Evolutionary conservation across 192 early-diverging fungal species (phyloP).

Genomic region (Mortierella hygrophila): DNA sequence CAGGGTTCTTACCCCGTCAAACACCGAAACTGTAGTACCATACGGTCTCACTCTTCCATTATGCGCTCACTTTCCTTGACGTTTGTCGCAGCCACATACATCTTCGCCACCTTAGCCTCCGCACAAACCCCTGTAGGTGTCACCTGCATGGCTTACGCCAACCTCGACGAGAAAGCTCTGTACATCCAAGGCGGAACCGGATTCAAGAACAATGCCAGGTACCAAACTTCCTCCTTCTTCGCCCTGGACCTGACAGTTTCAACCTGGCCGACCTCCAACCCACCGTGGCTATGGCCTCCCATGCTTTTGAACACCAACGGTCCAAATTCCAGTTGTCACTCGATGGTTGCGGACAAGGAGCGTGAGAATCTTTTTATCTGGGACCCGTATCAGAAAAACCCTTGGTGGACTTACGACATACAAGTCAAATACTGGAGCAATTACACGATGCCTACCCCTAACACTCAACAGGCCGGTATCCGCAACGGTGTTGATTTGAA

Average conservation of each 20-base stretch:
- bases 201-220: too few relatives aligned
- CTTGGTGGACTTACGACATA: not conserved
- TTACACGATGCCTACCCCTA: not conserved
- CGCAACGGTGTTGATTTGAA: not conserved
- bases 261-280: not conserved
- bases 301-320: not conserved
- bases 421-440: not conserved
- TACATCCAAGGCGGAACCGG: not conserved
- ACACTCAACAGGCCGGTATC: not conserved
- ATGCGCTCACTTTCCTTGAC: too few relatives aligned
- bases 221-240: too few relatives aligned
- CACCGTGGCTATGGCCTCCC: not conserved
- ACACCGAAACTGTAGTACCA: too few relatives aligned
- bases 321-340: not conserved
- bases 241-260: too few relatives aligned
- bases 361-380: not conserved
- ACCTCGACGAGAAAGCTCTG: not conserved
- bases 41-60: too few relatives aligned
- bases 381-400: not conserved
- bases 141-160: not conserved
- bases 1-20: too few relatives aligned
- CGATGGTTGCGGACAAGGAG: not conserved
- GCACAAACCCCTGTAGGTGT: not conserved
- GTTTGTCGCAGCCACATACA: not conserved
- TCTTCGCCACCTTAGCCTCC: not conserved